Evolutionary conservation across 2,329 filamentous ascomycete species (phyloP).

Genomic region (Arthrobotrys entomopaga): DNA sequence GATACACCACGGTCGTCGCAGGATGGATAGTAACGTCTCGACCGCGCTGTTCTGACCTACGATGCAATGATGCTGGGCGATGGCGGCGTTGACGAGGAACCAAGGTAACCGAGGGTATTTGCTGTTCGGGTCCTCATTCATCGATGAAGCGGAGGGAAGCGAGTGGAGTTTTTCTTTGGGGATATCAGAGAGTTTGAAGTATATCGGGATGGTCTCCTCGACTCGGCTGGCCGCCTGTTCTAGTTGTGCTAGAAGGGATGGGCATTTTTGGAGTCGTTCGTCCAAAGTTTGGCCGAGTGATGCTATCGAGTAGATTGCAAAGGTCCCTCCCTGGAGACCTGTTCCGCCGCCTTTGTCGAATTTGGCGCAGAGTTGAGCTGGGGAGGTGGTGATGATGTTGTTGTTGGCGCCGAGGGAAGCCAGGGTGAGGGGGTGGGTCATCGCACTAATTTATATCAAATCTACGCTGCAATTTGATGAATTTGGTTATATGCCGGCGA

Average conservation of each 20-base stretch:
- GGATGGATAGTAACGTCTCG: conserved; percentile 30
- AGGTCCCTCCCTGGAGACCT: conserved; percentile 18
- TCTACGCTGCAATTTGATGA: no score
- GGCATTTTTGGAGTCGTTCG: conserved; percentile 9
- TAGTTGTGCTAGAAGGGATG: conserved; percentile 4
- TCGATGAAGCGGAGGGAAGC: conserved; percentile 23
- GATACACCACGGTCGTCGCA: conserved; percentile 43
- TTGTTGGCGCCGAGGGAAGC: neutral
- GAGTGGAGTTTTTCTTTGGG: conserved; percentile 27
- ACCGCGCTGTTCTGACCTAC: conserved; percentile 16
- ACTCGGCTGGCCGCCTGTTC: conserved; percentile 11
- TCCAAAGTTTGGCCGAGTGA: conserved; percentile 10
- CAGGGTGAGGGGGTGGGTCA: conserved; percentile 11
- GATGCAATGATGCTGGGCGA: conserved; percentile 22
- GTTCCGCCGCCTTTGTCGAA: conserved; percentile 50
- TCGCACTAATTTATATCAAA: neutral
- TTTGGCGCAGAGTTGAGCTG: conserved; percentile 41
- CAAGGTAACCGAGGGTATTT: conserved; percentile 27
- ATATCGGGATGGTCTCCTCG: conserved; percentile 28
- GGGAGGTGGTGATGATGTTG: conserved; percentile 14
- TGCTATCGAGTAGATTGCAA: conserved; percentile 40
- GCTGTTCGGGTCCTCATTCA: conserved; percentile 7
- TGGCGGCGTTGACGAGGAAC: conserved; percentile 45
- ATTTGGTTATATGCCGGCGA: no score
- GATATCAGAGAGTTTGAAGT: conserved; percentile 15